Percentiles rank a stretch among this genome's conserved stretches.
Evolutionary conservation across 441 rosid genomes (phyloP).

Genomic region (Dalechampia spathulata): DNA sequence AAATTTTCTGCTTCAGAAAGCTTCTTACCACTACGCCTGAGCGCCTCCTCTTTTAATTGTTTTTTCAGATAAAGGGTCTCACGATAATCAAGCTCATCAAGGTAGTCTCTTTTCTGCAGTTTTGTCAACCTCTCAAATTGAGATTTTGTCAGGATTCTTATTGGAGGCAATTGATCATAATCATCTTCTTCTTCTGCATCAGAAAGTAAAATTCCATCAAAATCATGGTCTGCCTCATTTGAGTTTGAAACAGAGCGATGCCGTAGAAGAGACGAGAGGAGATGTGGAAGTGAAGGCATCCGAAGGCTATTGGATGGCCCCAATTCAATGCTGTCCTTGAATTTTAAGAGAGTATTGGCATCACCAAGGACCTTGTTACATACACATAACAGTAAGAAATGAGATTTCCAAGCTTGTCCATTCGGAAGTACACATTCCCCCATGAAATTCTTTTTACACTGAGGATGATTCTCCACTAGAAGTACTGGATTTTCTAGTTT

Average conservation of each 20-base stretch:
- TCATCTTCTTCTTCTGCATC: constrained; percentile 64
- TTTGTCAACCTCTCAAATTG: constrained; percentile 66
- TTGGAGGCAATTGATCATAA: constrained; percentile 79
- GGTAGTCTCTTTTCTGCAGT: constrained; percentile 65
- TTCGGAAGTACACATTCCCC: constrained; percentile 82
- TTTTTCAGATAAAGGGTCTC: constrained; percentile 80
- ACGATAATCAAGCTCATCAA: constrained; percentile 84
- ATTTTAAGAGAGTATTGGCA: constrained; percentile 51
- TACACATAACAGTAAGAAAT: constrained; percentile 52
- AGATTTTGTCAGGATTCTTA: constrained; percentile 68
- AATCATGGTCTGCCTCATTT: constrained; percentile 45
- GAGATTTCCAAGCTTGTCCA: constrained; percentile 79
- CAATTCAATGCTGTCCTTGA: constrained; percentile 54
- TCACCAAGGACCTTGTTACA: constrained; percentile 78
- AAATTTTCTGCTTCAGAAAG: constrained; percentile 29
- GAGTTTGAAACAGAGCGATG: constrained; percentile 43
- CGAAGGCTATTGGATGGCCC: constrained; percentile 46
- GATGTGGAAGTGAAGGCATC: constrained; percentile 83
- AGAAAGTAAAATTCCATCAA: constrained; percentile 39
- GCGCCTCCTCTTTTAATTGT: constrained; percentile 66
- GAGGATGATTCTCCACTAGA: constrained; percentile 77
- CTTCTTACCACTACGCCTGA: constrained; percentile 44
- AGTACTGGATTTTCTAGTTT: constrained; percentile 72
- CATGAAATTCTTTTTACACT: constrained; percentile 51
- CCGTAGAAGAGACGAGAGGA: constrained; percentile 64